Evolutionary conservation across 2,329 filamentous ascomycete genomes (phyloP).

Genomic region (Calonectria leucothoes): DNA sequence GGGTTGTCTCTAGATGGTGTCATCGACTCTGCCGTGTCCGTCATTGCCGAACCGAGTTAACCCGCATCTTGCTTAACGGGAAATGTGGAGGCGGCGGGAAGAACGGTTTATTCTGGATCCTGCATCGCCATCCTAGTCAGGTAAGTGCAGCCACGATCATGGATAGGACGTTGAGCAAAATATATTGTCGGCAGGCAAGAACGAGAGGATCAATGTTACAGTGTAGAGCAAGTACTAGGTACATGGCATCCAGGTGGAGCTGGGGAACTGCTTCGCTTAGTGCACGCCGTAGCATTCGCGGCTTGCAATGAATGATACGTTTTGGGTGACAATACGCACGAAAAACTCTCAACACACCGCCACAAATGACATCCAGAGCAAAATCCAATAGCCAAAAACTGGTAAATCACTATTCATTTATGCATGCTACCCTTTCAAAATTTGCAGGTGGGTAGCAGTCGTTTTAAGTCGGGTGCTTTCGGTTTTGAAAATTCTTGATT

Average conservation of each 20-base stretch:
- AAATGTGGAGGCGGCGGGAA: not conserved
- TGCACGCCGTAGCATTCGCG: not conserved
- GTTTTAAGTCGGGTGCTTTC: not conserved
- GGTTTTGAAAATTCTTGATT: not conserved
- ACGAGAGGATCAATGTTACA: not conserved
- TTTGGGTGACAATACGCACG: not conserved
- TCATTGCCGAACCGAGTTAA: slow-evolving; percentile 14
- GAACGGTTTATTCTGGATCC: not conserved
- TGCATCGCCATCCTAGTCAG: not conserved
- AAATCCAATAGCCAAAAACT: not conserved
- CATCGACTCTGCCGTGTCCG: slow-evolving; percentile 23
- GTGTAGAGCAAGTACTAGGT: no score
- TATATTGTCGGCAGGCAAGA: not conserved
- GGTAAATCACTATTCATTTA: not conserved
- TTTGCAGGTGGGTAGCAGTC: not conserved
- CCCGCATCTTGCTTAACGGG: not conserved
- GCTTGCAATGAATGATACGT: not conserved
- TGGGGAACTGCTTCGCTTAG: not conserved
- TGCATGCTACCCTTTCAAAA: not conserved
- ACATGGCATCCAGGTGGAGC: no score
- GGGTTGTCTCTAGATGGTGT: slow-evolving; percentile 36
- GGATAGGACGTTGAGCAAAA: not conserved
- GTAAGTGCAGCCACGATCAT: not conserved
- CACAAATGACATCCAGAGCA: not conserved
- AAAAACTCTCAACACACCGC: not conserved